Base-by-base conservation (phyloP, 2,329 filamentous ascomycete species). In the Zarea fungicola region DNA sequence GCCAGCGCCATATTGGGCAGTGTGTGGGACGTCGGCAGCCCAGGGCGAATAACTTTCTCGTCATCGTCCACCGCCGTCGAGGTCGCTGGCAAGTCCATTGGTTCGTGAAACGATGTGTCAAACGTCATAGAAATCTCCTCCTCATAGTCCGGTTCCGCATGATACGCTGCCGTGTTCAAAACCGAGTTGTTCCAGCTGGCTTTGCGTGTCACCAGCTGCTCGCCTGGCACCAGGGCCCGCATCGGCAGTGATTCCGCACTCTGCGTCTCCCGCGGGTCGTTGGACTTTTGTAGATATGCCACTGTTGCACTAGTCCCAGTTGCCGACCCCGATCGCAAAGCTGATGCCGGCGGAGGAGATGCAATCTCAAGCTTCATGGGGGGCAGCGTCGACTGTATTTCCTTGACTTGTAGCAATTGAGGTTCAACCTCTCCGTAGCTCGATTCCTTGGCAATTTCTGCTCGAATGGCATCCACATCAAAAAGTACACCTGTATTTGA, bases 381-480 rank as follows among this genome's bases (percentile, higher is more conserved):
- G 39, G 92, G 91, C 21, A 96, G 72, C 2, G 91, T 96, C 42
- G 87, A 90, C 66, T 93, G 80, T 51, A 96, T 80, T 68, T 97
- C 88, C 62, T 83, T 85, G 55, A 95, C 82, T 64, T 80, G 74
- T 40, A 83, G 57, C 48, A 77, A 52, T 23, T 48, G 44, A 6
- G 34, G 26, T 35, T 71, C 67, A 45, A 66, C 59, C 31, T 83
- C 76, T 21, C 80, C 77, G 36, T 76, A 75, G n/a, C 53, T 48
- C 16, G 62, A 59, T 54, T 92, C 86, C 42, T 80, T 81, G 23
- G 88, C 88, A 28, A 99, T 73, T 60, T 95, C 88, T 9, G 89
- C 84, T 42, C 89, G 80, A 55, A 99, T 97, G 11, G 93, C 93
- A 59, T 99, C 93, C 40, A 99, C 82, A 60, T 99, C 93, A 60